phyloP scores from a whole-genome alignment of 352 stramenopile genomes.

The Pythium oligandrum region DNA sequence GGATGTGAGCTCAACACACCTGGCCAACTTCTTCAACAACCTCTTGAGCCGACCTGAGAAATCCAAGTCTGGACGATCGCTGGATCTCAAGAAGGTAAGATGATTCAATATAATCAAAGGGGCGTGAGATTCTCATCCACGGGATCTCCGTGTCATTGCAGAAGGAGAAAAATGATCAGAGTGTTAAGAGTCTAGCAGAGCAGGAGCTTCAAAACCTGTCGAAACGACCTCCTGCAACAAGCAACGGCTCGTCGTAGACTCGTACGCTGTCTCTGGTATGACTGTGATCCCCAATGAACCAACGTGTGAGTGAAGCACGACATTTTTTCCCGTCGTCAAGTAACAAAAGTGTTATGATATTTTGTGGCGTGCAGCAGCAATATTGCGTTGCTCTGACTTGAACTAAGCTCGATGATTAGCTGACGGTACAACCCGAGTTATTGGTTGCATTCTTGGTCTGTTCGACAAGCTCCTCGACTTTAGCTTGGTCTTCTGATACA shows the following conservation, averaged over 20 bases:
- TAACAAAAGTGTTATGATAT: too few relatives aligned
- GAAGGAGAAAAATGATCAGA: constrained; percentile 52
- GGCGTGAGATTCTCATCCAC: too few relatives aligned
- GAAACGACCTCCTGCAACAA: constrained; percentile 24
- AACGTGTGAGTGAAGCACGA: too few relatives aligned
- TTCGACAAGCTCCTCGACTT: constrained; percentile 66
- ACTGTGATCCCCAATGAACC: too few relatives aligned
- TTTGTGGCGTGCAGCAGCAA: too few relatives aligned
- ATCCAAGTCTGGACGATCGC: constrained; percentile 58
- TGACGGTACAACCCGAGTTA: constrained; percentile 52
- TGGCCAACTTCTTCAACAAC: constrained; percentile 88
- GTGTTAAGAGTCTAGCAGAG: constrained; percentile 51
- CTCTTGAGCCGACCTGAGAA: constrained; percentile 81
- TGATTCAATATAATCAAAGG: too few relatives aligned
- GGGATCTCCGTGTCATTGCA: constrained; percentile 9
- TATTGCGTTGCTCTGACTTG: too few relatives aligned
- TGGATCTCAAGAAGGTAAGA: constrained; percentile 58
- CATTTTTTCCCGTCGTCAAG: too few relatives aligned
- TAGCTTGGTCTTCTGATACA: constrained; percentile 42
- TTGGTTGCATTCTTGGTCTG: constrained; percentile 54
- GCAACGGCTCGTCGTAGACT: constrained; percentile 14
- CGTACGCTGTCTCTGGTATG: too few relatives aligned
- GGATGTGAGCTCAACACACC: constrained; percentile 80
- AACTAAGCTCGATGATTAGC: constrained; percentile 22
- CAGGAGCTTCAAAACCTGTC: constrained; percentile 45